Conservation (phyloP, 495 filamentous ascomycete species). For the Neurospora sp. region DNA sequence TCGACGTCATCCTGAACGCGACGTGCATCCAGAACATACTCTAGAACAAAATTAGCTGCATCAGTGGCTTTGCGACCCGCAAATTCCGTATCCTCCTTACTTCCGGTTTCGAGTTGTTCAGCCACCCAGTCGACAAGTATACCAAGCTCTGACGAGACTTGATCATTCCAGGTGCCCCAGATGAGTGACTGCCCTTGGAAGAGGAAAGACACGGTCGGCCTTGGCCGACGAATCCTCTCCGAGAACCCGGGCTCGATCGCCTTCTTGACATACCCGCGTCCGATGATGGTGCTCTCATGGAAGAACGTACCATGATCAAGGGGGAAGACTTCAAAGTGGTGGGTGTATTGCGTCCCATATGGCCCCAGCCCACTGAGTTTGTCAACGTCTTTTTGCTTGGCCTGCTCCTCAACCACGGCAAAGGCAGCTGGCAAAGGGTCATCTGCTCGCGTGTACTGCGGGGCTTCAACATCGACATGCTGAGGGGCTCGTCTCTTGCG, state of each 20-base stretch:
- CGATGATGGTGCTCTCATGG: constrained; percentile 65
- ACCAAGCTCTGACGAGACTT: constrained; percentile 57
- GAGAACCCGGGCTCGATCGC: constrained; percentile 31
- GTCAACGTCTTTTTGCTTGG: constrained; percentile 15
- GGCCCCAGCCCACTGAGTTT: constrained; percentile 48
- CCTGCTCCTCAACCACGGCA: background rate
- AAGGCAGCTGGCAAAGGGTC: constrained; percentile 31
- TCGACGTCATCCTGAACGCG: constrained; percentile 19
- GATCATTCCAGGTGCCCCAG: constrained; percentile 65
- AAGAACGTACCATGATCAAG: constrained; percentile 61
- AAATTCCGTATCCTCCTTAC: background rate
- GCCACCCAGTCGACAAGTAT: constrained; percentile 44
- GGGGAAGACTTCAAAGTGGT: constrained; percentile 64
- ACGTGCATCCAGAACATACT: constrained; percentile 29
- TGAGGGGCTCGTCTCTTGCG: constrained; percentile 43
- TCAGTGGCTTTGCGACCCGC: constrained; percentile 8
- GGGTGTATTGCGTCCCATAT: constrained; percentile 56
- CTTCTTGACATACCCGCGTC: constrained; percentile 53
- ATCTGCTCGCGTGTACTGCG: constrained; percentile 39
- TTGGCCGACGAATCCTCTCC: constrained; percentile 17
- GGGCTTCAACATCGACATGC: constrained; percentile 39
- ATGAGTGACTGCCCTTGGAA: constrained; percentile 41
- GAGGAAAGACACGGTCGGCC: constrained; percentile 23
- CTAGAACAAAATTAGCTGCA: constrained; percentile 30
- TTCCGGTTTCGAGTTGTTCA: constrained; percentile 26